Evolutionary conservation across 345 rosid species (phyloP), one percentile per base, ranked within the genome.

Genomic region (Eucalyptus polyanthemos): DNA sequence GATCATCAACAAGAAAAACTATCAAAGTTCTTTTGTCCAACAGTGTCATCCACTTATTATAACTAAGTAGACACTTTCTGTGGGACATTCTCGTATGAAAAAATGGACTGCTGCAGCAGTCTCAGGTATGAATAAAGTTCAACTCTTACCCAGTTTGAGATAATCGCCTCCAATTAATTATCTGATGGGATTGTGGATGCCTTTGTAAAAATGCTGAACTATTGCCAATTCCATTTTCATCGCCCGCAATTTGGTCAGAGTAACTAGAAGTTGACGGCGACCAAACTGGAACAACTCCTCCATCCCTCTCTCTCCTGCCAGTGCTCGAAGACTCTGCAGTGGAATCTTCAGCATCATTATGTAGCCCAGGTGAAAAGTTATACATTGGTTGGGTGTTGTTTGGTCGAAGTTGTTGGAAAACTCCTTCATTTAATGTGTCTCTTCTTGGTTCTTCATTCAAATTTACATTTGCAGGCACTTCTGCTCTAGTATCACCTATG

Each of bases 281-380:
- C 99, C 99, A 98, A 85, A 96, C 98, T 6, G 99, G 99, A 89
- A 98, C 98, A 25, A 95, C 92, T 54, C 95, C 97, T 89, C 99
- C 98, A n/a, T 96, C 98, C 91, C 99, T 93, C 91, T 95, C 98
- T 92, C 99, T 96, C 92, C 97, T 92, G 89, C 90, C 91, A 86
- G 94, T 93, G 90, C 95, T 96, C 3, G 99, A 97, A 44, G 99
- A 98, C 92, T 98, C 99, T 54, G 97, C 97, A 11, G 98, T 95
- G 47, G 98, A 97, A 90, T 98, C 99, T 91, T 97, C 99, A 31
- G 94, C 94, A 89, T 88, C 92, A 88, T 88, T 93, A 17, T 31
- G 88, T 58, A 92, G 88, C 91, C 89, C 97, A 88, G 91, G 88
- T 56, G 92, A 87, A 87, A 92, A 62, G 89, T 93, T 92, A 89